Evolutionary conservation across 2,329 filamentous ascomycete species (phyloP).

Genomic region (Pyrenochaeta sp.): DNA sequence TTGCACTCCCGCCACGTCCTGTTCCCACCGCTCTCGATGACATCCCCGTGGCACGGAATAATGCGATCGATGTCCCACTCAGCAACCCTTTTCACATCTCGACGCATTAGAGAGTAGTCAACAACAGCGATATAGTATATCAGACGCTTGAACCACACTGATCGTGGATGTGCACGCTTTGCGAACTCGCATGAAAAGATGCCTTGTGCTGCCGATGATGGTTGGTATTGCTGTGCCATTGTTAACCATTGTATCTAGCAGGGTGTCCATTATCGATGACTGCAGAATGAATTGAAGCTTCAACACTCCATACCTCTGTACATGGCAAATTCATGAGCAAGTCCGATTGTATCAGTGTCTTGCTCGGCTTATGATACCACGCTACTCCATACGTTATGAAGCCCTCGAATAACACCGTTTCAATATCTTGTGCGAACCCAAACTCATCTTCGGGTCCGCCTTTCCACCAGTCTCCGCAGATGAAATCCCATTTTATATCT

Average conservation of each 20-base stretch:
- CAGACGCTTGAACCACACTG: slow-evolving; percentile 20
- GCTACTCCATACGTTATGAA: slow-evolving; percentile 26
- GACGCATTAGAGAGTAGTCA: slow-evolving; percentile 16
- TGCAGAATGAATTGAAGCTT: not conserved
- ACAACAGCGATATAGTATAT: slow-evolving; percentile 22
- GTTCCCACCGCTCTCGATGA: slow-evolving; percentile 10
- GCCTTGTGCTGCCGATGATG: slow-evolving; percentile 15
- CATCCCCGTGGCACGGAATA: slow-evolving; percentile 23
- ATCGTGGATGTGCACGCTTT: slow-evolving; percentile 19
- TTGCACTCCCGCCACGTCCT: slow-evolving; percentile 16
- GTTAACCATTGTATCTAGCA: not conserved
- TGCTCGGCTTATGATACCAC: slow-evolving; percentile 21
- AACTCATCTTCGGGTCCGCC: slow-evolving; percentile 20
- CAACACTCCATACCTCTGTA: slow-evolving; percentile 12
- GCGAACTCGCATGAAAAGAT: slow-evolving; percentile 16
- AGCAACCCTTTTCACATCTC: slow-evolving; percentile 20
- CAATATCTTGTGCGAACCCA: slow-evolving; percentile 16
- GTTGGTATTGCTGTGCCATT: slow-evolving; percentile 18
- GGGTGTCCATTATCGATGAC: not conserved
- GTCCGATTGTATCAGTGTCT: slow-evolving; percentile 21
- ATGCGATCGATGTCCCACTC: slow-evolving; percentile 22
- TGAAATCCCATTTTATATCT: slow-evolving; percentile 21
- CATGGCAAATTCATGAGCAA: slow-evolving; percentile 25
- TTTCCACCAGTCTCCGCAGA: slow-evolving; percentile 13
- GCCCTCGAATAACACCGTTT: slow-evolving; percentile 23